Evolutionary conservation across 2,329 filamentous ascomycete species (phyloP).

Genomic region (Parascedosporium putredinis): DNA sequence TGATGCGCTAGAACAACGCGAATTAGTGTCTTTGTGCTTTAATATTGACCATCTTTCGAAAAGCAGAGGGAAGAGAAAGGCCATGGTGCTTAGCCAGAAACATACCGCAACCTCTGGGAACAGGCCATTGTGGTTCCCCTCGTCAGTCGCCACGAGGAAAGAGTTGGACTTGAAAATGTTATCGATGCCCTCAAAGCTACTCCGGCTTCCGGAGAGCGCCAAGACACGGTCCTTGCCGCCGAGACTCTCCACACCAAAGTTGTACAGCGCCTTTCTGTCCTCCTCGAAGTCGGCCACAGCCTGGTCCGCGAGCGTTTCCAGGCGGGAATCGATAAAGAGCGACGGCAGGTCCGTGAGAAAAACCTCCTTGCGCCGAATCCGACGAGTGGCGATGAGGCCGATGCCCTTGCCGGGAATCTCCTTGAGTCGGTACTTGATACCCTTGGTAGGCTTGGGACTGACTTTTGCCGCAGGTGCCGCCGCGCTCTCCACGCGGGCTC

Average conservation of each 20-base stretch:
- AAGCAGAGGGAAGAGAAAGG: not conserved
- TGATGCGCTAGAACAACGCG: not conserved
- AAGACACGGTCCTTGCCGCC: slow-evolving; percentile 14
- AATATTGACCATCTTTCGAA: too few relatives aligned
- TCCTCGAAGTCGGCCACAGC: slow-evolving; percentile 14
- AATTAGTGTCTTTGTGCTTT: too few relatives aligned
- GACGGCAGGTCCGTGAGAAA: slow-evolving; percentile 24
- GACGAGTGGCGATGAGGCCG: slow-evolving; percentile 22
- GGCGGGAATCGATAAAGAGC: slow-evolving; percentile 17
- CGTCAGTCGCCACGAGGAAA: slow-evolving; percentile 17
- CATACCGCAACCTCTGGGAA: slow-evolving; percentile 16
- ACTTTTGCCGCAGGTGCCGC: not conserved
- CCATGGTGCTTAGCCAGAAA: not conserved
- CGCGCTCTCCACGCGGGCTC: slow-evolving; percentile 5
- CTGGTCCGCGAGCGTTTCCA: not conserved
- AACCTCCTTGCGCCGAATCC: slow-evolving; percentile 21
- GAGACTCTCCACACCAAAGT: not conserved
- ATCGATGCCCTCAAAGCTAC: slow-evolving; percentile 17
- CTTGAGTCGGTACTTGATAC: slow-evolving; percentile 16
- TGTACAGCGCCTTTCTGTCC: not conserved
- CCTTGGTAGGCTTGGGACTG: not conserved
- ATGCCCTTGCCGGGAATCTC: slow-evolving; percentile 21
- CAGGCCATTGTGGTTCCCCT: slow-evolving; percentile 13
- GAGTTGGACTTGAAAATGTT: slow-evolving; percentile 24
- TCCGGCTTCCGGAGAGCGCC: slow-evolving; percentile 17